Percentiles rank a stretch among this genome's conserved stretches.
These are phyloP conservation scores for Cyberlindnera galapagoensis DNA, from an alignment of 805 yeast species.

Conservation along the genomic window DNA sequence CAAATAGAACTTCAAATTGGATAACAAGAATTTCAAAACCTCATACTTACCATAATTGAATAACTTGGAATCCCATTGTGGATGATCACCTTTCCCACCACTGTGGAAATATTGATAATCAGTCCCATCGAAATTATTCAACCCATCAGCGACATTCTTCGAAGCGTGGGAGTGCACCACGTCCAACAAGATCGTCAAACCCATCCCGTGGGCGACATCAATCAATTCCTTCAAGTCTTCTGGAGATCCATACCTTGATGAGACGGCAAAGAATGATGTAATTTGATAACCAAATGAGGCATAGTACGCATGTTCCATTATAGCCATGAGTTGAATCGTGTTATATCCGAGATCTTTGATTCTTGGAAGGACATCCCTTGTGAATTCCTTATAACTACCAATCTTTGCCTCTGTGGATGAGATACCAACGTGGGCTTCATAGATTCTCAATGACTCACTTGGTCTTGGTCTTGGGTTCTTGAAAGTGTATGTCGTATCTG, in stretches of 20 bases:
- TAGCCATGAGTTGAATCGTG: slow-evolving; percentile 92
- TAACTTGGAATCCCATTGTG: slow-evolving; percentile 92
- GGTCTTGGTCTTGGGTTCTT: slow-evolving; percentile 58
- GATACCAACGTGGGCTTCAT: slow-evolving; percentile 95
- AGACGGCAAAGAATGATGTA: slow-evolving; percentile 83
- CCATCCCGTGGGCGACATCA: slow-evolving; percentile 87
- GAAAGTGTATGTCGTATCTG: slow-evolving; percentile 40
- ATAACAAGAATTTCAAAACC: slow-evolving; percentile 76
- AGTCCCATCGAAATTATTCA: slow-evolving; percentile 90
- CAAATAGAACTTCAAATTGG: slow-evolving; percentile 77
- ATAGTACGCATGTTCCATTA: slow-evolving; percentile 98
- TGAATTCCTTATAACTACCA: slow-evolving; percentile 82
- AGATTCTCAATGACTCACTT: slow-evolving; percentile 54
- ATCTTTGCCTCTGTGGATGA: slow-evolving; percentile 84
- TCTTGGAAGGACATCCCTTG: slow-evolving; percentile 72
- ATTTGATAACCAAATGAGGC: slow-evolving; percentile 98
- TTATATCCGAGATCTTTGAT: slow-evolving; percentile 84
- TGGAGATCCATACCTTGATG: slow-evolving; percentile 92
- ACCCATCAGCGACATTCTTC: slow-evolving; percentile 88
- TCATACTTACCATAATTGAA: slow-evolving; percentile 91
- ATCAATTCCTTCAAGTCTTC: slow-evolving; percentile 87
- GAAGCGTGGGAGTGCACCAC: slow-evolving; percentile 96
- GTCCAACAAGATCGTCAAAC: slow-evolving; percentile 80
- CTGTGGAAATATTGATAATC: slow-evolving; percentile 93
- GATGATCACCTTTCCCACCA: slow-evolving; percentile 85